Base-by-base conservation (phyloP, 345 rosid species). In the Eucalyptus caleyi region DNA sequence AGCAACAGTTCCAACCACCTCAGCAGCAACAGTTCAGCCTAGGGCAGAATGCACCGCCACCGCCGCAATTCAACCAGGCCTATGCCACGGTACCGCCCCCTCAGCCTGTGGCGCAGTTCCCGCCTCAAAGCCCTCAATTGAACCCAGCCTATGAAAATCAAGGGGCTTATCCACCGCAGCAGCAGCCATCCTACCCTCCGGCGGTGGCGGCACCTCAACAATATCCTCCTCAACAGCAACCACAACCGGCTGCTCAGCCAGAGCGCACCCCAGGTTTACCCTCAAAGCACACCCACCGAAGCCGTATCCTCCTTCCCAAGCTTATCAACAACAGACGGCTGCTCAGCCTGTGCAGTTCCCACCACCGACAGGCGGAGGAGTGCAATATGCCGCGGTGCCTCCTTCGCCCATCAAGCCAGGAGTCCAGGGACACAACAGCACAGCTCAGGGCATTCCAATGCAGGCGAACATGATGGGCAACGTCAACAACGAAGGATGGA, bases 401-500 rank as follows among this genome's bases (percentile, higher is more conserved):
- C 88, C 86, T 42, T 67, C 86, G 1, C 86, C 88, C 2, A 65
- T 86, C 24, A 89, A 44, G 9, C 87, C 45, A 1, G 49, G 59
- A 53, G 59, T 53, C 59, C 45, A 37, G 45, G 45, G 26, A 21
- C 59, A 37, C 27, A 34, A 19, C 45, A 1, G 26, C 14, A 40
- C 90, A 1, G 93, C 86, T 3, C 90, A 37, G 6, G 93, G 93
- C 6, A 15, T 53, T 53, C 59, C 59, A 53, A 53, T 92, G 87
- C 86, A n/a, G 54, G n/a, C 59, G 32, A 60, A 59, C 42, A 72
- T 72, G 59, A 53, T 53, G 27, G 82, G 82, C 26, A 34, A 23
- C 3, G 59, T 62, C 32, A 90, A 90, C 40, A 88, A 60, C 24
- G 88, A 91, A 24, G 92, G 91, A 44, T 96, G 98, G 98, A 92